phyloP scores from a whole-genome alignment of 495 filamentous ascomycete genomes.

The Paragyromitra xinjiangensis region DNA sequence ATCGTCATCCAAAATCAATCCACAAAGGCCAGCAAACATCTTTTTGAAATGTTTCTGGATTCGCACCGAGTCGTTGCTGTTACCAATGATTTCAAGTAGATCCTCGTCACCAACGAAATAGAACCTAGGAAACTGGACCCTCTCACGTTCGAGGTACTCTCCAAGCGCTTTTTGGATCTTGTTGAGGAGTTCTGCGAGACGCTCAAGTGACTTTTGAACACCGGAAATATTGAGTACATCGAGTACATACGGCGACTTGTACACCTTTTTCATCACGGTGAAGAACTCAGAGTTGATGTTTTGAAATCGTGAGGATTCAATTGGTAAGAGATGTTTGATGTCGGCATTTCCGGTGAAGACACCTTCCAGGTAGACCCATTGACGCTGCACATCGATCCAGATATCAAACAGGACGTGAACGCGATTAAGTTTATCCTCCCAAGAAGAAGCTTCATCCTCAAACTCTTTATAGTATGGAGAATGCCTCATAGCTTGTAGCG shows the following conservation, averaged over 20 bases:
- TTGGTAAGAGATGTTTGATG: constrained; percentile 96
- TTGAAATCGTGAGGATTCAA: constrained; percentile 94
- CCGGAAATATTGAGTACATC: constrained; percentile 95
- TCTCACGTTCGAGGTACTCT: constrained; percentile 97
- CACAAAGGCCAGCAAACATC: constrained; percentile 97
- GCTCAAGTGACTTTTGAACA: constrained; percentile 93
- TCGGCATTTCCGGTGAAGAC: constrained; percentile 98
- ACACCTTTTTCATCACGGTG: constrained; percentile 97
- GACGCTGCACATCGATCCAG: constrained; percentile 98
- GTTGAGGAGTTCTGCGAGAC: constrained; percentile 91
- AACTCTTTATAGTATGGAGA: constrained; percentile 99
- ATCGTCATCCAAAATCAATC: constrained; percentile 90
- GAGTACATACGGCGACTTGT: constrained; percentile 90
- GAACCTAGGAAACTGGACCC: constrained; percentile 95
- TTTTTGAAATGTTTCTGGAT: constrained; percentile 99
- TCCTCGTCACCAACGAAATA: constrained; percentile 99
- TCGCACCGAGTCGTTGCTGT: constrained; percentile 94
- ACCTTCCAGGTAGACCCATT: constrained; percentile 99
- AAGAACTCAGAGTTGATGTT: constrained; percentile 99
- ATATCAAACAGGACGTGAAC: constrained; percentile 98
- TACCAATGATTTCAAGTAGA: constrained; percentile 98
- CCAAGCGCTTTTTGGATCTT: constrained; percentile 99
- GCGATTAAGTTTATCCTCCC: constrained; percentile 98
- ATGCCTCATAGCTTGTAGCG: constrained; percentile 96
- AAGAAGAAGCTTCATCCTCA: constrained; percentile 92